phyloP scores from a whole-genome alignment of 192 early-diverging fungal species.

The Geosiphon pyriformis region DNA sequence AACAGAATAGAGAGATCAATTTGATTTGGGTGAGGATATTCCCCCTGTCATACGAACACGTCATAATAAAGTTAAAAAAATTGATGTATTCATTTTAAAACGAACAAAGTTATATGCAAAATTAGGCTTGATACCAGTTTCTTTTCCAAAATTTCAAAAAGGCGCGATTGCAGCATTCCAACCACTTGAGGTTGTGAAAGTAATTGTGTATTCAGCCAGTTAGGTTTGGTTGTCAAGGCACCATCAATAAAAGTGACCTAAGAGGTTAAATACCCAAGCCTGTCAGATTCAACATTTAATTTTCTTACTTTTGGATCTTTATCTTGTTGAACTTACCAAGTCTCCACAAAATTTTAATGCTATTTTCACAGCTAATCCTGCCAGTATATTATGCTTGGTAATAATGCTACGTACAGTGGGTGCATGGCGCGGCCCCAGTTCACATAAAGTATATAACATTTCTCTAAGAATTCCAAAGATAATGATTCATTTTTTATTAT shows the following conservation, averaged over 20 bases:
- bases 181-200: background rate
- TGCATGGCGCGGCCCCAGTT: background rate
- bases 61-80: background rate
- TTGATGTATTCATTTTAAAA: too few relatives aligned
- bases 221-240: background rate
- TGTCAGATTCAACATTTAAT: background rate
- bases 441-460: background rate
- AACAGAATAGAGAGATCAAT: background rate
- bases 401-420: background rate
- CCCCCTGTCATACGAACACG: background rate
- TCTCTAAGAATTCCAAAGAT: background rate
- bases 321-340: background rate
- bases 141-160: background rate
- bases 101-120: too few relatives aligned
- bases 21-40: background rate
- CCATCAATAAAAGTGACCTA: conserved; percentile 9
- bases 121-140: background rate
- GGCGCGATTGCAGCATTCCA: background rate
- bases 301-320: too few relatives aligned
- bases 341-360: background rate
- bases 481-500: background rate
- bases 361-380: background rate
- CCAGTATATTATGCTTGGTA: conserved; percentile 1
- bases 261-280: background rate
- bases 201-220: background rate